These are phyloP conservation scores for Suillus spraguei DNA, from an alignment of 768 basidiomycete genomes.

Conservation along the genomic window DNA sequence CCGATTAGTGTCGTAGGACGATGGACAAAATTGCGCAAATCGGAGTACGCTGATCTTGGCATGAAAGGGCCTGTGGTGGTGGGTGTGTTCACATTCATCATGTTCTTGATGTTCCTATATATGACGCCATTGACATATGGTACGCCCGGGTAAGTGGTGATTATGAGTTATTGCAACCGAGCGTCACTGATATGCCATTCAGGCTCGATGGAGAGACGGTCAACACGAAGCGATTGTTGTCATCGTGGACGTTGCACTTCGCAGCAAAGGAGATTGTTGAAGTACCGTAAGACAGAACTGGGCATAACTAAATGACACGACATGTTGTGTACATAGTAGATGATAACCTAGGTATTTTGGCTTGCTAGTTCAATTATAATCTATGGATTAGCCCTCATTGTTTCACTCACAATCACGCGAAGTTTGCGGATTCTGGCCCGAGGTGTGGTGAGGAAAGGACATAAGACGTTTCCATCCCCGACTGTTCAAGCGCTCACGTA, in stretches of 20 bases:
- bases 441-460: neutral
- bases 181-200: conserved; percentile 19
- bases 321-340: conserved; percentile 1
- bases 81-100: conserved; percentile 53
- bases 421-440: neutral
- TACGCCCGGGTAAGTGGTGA: conserved; percentile 79
- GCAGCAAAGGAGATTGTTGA: conserved; percentile 66
- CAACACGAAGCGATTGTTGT: conserved; percentile 78
- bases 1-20: conserved; percentile 82
- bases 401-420: no score
- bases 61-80: conserved; percentile 72
- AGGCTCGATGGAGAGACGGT: conserved; percentile 88
- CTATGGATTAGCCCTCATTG: neutral
- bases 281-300: conserved; percentile 22
- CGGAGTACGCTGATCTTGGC: conserved; percentile 73
- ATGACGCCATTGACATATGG: conserved; percentile 94
- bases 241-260: conserved; percentile 94
- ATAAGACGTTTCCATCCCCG: neutral
- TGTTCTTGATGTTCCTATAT: conserved; percentile 72
- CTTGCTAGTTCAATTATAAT: neutral
- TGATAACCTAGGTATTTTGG: conserved; percentile 1
- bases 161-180: conserved; percentile 12
- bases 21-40: conserved; percentile 52
- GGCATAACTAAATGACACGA: neutral
- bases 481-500: neutral